phyloP scores from a whole-genome alignment of 305 asterid genomes.

The Nicotiana rustica region DNA sequence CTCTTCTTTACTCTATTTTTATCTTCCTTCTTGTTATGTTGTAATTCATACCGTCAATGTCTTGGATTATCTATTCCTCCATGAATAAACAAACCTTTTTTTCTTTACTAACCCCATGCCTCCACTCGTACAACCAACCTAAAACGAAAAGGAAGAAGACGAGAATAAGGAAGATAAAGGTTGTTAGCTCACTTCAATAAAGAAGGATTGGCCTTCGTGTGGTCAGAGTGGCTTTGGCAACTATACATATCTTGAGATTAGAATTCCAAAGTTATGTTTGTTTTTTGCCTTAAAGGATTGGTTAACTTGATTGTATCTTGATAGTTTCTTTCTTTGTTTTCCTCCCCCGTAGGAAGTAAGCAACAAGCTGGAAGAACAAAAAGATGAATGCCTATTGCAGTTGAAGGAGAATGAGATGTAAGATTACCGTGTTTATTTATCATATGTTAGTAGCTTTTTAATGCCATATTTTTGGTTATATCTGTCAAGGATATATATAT shows the following conservation, averaged over 20 bases:
- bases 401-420: constrained; percentile 97
- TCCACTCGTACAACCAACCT: background rate
- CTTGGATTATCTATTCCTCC: background rate
- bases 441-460: background rate
- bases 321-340: background rate
- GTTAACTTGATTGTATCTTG: background rate
- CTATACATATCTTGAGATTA: background rate
- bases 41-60: background rate
- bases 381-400: constrained; percentile 87
- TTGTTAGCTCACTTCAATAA: background rate
- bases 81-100: background rate
- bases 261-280: constrained; percentile 9
- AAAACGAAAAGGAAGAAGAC: background rate
- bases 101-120: constrained; percentile 16
- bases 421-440: constrained; percentile 48
- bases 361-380: constrained; percentile 94
- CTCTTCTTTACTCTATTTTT: constrained; percentile 8
- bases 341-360: constrained; percentile 73
- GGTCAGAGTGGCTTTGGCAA: background rate
- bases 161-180: background rate
- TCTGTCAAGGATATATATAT: background rate
- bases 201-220: constrained; percentile 19
- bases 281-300: constrained; percentile 29
- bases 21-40: constrained; percentile 11
- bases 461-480: constrained; percentile 11